Base-by-base conservation (phyloP, 2,329 filamentous ascomycete genomes). In the Boeremia exigua region DNA sequence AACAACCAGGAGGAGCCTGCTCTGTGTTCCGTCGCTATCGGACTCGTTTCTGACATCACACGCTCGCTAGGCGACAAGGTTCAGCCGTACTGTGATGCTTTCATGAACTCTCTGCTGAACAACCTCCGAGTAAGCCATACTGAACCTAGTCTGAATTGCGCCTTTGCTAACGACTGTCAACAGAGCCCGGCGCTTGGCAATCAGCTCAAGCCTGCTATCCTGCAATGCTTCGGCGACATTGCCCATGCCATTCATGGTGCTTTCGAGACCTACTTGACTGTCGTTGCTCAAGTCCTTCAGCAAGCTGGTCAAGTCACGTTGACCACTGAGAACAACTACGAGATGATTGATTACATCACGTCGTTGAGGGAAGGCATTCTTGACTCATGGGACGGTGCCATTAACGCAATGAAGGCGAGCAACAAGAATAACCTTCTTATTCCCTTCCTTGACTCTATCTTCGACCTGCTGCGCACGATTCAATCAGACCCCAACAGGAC, bases 201-300 rank as follows among this genome's bases (percentile, higher is more conserved):
- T 78, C 92, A 96, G 78, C 96, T 98, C 80, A 98, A 98, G 85
- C 95, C 95, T 39, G 92, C 95, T 27, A 99, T 99, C 63, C 85
- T 99, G 52, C 94, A 98, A 78, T 97, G 92, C 75, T 99, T 99
- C 72, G 95, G 95, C 56, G 95, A 99, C 71, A 96, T 99, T 78
- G 95, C 95, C 34, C 91, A 93, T 68, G 93, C 95, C 46, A 99
- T 99, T 67, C 87, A 89, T 60, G 91, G 90, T 27, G 87, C 92
- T 68, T 99, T 99, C 63, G 92, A 98, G 79, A 91, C 89, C 0
- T 99, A 99, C 73, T 83, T 99, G 30, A 86, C 89, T 4, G 91
- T 98, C 40, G 95, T 99, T 55, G 95, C 91, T 23, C 90, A 94
- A 74, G 94, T 99, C 14, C 83, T 99, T 61, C 92, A 97, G 78